Base-by-base conservation (phyloP, 805 yeast genomes). In the Yamadazyma akitaensis region DNA sequence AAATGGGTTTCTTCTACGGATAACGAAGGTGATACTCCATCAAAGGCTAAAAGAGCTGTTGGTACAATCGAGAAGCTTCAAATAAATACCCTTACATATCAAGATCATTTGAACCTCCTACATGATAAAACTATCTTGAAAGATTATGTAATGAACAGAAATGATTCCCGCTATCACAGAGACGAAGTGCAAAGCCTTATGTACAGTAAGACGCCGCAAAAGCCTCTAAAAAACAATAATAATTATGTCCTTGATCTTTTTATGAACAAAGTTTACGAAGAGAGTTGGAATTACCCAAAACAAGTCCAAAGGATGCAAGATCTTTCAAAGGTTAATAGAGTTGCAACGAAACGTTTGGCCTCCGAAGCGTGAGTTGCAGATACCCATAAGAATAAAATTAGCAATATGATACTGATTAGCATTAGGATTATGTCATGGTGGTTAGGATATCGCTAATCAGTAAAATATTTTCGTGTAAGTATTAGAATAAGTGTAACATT, bases 101-200 rank as follows among this genome's bases (percentile, higher is more conserved):
- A 57, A 7, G 70, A 67, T 46, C 55, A 62, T 47, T 32, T 53
- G 13, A 60, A 62, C 24, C 50, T 69, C 11, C 45, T 69, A n/a
- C 48, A 55, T 19, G 52, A 64, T 42, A 53, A 56, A 38, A 45
- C 47, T 19, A 46, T 68, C 16, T 57, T 69, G 37, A 58, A 57
- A 40, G 64, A 63, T 30, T 67, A 55, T 44, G 36, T 53, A n/a
- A 49, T 46, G 25, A 54, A 63, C 5, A 46, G 45, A 36, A 46
- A 58, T 17, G 53, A 58, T 40, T 64, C 73, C 1, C 47, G 48
- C n/a, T 52, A 53, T 37, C 75, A 69, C 51, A 57, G 55, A 24
- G 26, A 48, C 5, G 72, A 68, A 49, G 42, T 67, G 46, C 39
- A 50, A n/a, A 36, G 49, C 3, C 54, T 45, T 13, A 35, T 45